A percentile compares a stretch with the other conserved stretches of the same genome.
Conservation (phyloP, 2,329 filamentous ascomycete species). For the Pseudogymnoascus sp. region DNA sequence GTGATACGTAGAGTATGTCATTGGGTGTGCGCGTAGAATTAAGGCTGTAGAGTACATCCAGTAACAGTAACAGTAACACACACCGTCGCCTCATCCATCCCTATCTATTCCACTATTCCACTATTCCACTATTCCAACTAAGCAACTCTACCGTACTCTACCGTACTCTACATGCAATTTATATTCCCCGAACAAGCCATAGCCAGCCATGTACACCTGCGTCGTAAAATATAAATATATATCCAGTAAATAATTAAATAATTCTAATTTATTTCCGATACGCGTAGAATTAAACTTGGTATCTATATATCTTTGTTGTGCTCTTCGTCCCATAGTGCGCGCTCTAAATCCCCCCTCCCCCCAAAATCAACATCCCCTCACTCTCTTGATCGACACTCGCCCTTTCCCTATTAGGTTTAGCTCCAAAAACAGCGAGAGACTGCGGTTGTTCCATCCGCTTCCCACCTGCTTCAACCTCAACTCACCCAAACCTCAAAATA, state of each 20-base stretch:
- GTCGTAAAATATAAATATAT: background rate
- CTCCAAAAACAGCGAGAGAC: background rate
- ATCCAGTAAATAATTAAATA: background rate
- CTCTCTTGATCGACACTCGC: background rate
- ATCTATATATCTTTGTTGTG: background rate
- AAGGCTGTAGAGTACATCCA: background rate
- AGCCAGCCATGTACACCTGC: background rate
- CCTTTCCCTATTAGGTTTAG: background rate
- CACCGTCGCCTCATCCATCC: background rate
- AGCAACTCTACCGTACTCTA: too few relatives aligned
- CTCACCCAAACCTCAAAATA: constrained; percentile 13
- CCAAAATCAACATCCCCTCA: too few relatives aligned
- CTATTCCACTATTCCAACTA: too few relatives aligned
- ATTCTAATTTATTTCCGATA: background rate
- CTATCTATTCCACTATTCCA: background rate
- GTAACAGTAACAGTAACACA: background rate
- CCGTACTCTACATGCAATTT: background rate
- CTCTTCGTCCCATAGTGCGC: too few relatives aligned
- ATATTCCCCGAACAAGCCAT: constrained; percentile 8
- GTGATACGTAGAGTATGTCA: constrained; percentile 2
- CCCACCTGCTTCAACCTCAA: constrained; percentile 18
- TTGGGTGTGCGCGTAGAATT: constrained; percentile 2
- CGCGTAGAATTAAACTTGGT: background rate
- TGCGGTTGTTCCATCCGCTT: constrained; percentile 22
- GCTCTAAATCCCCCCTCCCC: background rate